Percentiles rank a stretch among this genome's conserved stretches.
These are phyloP conservation scores for Parathielavia appendiculata DNA, from an alignment of 495 filamentous ascomycete species.

Conservation along the genomic window DNA sequence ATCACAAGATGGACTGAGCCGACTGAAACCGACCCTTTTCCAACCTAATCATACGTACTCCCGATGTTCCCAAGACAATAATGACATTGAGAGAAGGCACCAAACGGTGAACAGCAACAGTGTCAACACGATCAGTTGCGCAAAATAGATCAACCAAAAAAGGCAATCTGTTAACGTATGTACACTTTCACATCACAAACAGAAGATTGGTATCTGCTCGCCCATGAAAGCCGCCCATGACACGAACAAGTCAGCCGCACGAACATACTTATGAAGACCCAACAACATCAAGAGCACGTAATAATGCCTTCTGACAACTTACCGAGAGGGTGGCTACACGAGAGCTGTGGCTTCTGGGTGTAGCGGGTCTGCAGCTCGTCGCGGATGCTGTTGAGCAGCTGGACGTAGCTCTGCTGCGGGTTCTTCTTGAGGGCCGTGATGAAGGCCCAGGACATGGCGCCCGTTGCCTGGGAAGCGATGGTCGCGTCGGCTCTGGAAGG, in stretches of 20 bases:
- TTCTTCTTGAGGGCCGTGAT: constrained; percentile 93
- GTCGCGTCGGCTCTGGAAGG: constrained; percentile 55
- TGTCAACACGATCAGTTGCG: too few species aligned
- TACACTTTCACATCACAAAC: constrained; percentile 45
- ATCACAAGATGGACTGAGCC: too few species aligned
- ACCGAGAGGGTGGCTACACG: constrained; percentile 95
- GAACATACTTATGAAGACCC: too few species aligned
- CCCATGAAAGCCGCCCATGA: constrained; percentile 7
- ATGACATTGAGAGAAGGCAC: background rate
- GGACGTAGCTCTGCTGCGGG: constrained; percentile 95
- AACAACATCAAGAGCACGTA: too few species aligned
- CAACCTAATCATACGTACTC: background rate
- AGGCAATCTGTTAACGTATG: background rate
- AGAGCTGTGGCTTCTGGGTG: constrained; percentile 92
- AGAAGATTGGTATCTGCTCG: constrained; percentile 46
- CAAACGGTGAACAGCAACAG: too few species aligned
- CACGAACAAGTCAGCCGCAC: constrained; percentile 9
- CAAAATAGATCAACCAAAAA: too few species aligned
- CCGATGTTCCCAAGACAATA: background rate
- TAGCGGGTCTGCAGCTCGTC: constrained; percentile 87
- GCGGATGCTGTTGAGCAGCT: constrained; percentile 90
- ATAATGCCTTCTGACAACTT: constrained; percentile 4
- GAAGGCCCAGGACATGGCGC: constrained; percentile 98
- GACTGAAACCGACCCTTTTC: too few species aligned
- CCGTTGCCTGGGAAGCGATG: constrained; percentile 78